Evolutionary conservation across 2,329 filamentous ascomycete species (phyloP), one percentile per base, ranked within the genome.

Genomic region (Ascocoryne sarcoides): DNA sequence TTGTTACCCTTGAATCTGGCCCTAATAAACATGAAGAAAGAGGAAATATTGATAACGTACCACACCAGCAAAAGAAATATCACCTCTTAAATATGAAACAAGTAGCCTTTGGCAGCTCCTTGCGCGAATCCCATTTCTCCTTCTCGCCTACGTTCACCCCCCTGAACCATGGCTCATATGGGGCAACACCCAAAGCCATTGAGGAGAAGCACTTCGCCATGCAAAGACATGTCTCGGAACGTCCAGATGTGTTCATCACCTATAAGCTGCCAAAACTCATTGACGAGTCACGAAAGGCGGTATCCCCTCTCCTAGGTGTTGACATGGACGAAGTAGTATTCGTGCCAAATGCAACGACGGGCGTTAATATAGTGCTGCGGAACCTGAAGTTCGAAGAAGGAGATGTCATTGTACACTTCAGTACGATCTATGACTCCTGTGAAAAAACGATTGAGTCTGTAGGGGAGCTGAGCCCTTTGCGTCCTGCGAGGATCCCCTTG

Each of bases 321-420:
- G 77, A 81, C 0, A 56, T 67, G 1, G 69, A 80, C 8, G 77
- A 79, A 8, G 66, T 84, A 29, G 87, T 94, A 1, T 81, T 93
- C 48, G 78, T 94, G 1, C 67, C 75, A 42, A 95, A 95, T 59
- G 86, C 88, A 10, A 93, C 86, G 0, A 80, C 75, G 0, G 85
- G 76, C 17, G 63, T 88, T 34, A 90, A 92, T 63, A 84, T 79
- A 0, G 75, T 94, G 4, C 71, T 95, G n/a, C 76, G 82, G 31
- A 89, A 83, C 57, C 60, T 95, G 2, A 54, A 58, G 2, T 93
- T 79, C 68, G 79, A 80, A 41, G 21, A 44, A 21, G 36, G 36
- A 1, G 88, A 95, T 57, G 77, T 81, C 44, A 83, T 92, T 45
- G 54, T 93, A 33, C 80, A 79, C 61, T 92, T 94, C 55, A 72